phyloP scores from a whole-genome alignment of 345 rosid species.

The Pistacia atlantica region DNA sequence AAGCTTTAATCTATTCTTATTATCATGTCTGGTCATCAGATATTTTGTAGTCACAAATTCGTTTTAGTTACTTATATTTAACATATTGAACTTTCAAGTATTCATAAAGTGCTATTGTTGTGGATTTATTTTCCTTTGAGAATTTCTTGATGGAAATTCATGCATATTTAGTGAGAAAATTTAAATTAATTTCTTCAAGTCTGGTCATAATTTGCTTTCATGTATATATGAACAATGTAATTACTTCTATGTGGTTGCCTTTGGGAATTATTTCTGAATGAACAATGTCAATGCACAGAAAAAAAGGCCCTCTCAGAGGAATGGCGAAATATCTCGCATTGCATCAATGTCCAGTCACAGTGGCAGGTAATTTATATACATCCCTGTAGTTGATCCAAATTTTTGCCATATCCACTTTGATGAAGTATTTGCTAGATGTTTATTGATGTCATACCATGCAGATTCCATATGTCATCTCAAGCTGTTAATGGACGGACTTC shows the following conservation, averaged over 20 bases:
- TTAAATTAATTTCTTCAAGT: neutral
- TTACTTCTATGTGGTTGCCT: neutral
- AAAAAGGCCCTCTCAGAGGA: slow-evolving; percentile 52
- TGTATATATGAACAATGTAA: neutral
- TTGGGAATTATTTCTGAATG: slow-evolving; percentile 10
- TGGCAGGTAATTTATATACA: slow-evolving; percentile 56
- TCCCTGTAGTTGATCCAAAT: neutral
- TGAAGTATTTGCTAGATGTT: slow-evolving; percentile 18
- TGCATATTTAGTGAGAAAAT: neutral
- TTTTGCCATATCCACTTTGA: slow-evolving; percentile 11
- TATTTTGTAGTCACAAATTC: neutral
- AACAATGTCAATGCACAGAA: slow-evolving; percentile 51
- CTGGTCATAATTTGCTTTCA: neutral
- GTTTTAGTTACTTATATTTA: neutral
- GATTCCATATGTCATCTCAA: slow-evolving; percentile 57
- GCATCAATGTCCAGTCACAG: slow-evolving; percentile 48
- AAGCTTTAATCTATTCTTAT: slow-evolving; percentile 6
- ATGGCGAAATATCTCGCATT: slow-evolving; percentile 49
- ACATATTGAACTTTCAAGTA: neutral
- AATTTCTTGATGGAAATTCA: neutral
- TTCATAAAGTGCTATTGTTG: neutral
- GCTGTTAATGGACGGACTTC: slow-evolving; percentile 38
- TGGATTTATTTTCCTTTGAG: slow-evolving; percentile 6
- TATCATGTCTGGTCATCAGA: neutral
- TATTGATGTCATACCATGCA: slow-evolving; percentile 32